Percentiles rank a stretch among this genome's conserved stretches.
Conservation (phyloP, 176 grass and related monocot genomes). For the Themeda triandra region DNA sequence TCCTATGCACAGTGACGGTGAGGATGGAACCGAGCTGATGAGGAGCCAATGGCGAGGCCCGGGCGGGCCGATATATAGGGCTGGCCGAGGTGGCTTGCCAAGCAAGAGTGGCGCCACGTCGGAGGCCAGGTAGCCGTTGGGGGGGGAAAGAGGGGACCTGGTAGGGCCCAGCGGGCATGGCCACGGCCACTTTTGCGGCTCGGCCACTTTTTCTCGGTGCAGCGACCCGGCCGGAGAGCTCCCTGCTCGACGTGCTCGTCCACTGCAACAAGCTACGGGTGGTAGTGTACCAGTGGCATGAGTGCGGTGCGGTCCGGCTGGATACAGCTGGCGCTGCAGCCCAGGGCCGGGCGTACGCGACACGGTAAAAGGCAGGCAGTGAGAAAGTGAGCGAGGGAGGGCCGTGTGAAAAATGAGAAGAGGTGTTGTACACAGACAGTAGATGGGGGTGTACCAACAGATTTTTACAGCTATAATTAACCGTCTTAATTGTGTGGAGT, state of each 20-base stretch:
- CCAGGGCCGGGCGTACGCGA: neutral
- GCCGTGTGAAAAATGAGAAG: neutral
- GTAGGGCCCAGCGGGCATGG: neutral
- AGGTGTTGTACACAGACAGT: too few species aligned
- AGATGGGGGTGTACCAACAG: too few species aligned
- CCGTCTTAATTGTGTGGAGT: neutral
- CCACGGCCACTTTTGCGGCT: slow-evolving; percentile 5
- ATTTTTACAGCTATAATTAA: too few species aligned
- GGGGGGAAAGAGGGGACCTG: neutral
- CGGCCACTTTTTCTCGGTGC: neutral
- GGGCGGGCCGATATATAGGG: slow-evolving; percentile 14
- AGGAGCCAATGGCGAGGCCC: neutral
- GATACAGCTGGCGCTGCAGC: slow-evolving; percentile 28
- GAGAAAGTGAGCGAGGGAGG: too few species aligned
- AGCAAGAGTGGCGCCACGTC: slow-evolving; percentile 39
- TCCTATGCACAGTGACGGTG: too few species aligned
- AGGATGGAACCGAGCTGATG: neutral
- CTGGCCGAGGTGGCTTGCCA: neutral
- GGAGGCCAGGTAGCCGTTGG: slow-evolving; percentile 35
- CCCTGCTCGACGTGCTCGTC: too few species aligned
- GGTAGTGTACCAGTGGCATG: neutral
- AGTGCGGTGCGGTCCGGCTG: neutral
- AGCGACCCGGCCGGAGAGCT: neutral
- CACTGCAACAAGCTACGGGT: neutral
- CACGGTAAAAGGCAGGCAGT: slow-evolving; percentile 14